Percentiles rank a stretch among this genome's conserved stretches.
phyloP scores from a whole-genome alignment of 176 grass and related monocot species.

The Carex parvula region DNA sequence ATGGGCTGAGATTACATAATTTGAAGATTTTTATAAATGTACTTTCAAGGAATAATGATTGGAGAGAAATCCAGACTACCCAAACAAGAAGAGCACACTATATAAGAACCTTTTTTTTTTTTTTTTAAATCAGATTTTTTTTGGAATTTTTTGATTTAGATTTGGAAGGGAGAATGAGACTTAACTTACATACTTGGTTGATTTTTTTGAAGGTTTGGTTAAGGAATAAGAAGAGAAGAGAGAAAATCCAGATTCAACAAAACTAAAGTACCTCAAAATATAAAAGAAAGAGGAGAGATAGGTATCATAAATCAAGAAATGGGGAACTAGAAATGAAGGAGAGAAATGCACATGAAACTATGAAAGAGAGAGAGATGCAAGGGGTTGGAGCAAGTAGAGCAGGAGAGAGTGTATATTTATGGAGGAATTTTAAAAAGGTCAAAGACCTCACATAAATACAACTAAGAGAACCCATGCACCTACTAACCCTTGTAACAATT shows the following conservation, averaged over 20 bases:
- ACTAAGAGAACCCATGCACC: neutral
- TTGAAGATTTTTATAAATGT: slow-evolving; percentile 70
- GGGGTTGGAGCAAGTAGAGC: slow-evolving; percentile 5
- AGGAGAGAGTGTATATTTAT: slow-evolving; percentile 22
- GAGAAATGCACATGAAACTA: neutral
- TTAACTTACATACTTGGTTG: slow-evolving; percentile 58
- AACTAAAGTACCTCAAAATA: slow-evolving; percentile 5
- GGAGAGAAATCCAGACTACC: slow-evolving; percentile 49
- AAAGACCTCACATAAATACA: slow-evolving; percentile 4
- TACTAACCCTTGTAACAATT: slow-evolving; percentile 12
- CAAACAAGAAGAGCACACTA: neutral
- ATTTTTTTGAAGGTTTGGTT: slow-evolving; percentile 64
- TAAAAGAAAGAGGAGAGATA: slow-evolving; percentile 12
- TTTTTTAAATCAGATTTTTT: neutral
- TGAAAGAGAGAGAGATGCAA: neutral
- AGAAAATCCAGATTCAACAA: slow-evolving; percentile 38
- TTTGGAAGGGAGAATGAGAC: neutral
- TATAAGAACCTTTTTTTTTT: neutral
- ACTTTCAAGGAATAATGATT: slow-evolving; percentile 49
- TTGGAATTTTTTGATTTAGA: slow-evolving; percentile 24
- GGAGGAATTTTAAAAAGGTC: slow-evolving; percentile 21
- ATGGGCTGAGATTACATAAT: slow-evolving; percentile 69
- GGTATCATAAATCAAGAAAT: neutral
- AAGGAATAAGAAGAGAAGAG: slow-evolving; percentile 35
- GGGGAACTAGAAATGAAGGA: slow-evolving; percentile 12